Percentiles rank a stretch among this genome's conserved stretches.
Evolutionary conservation across 768 basidiomycete species (phyloP).

Genomic region (Trametes gibbosa): DNA sequence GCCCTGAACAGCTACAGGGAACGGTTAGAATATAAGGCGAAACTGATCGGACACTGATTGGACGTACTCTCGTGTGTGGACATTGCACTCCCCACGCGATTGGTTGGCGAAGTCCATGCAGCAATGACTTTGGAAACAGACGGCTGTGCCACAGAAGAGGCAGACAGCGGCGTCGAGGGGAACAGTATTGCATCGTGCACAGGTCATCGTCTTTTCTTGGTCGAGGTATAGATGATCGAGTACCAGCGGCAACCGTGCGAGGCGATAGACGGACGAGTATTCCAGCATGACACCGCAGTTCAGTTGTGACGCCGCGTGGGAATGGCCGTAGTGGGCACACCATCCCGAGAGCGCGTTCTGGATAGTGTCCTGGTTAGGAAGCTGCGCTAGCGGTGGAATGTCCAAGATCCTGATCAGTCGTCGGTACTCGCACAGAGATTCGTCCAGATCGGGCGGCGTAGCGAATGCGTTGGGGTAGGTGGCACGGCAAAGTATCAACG

Average conservation of each 20-base stretch:
- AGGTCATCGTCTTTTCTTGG: constrained; percentile 70
- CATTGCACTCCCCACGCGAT: constrained; percentile 86
- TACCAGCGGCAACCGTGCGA: constrained; percentile 75
- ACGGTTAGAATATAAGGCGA: not conserved
- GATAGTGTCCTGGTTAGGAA: constrained; percentile 82
- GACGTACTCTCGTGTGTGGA: constrained; percentile 91
- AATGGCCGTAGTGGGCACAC: constrained; percentile 86
- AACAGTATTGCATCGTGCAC: constrained; percentile 71
- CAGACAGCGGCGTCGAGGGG: constrained; percentile 90
- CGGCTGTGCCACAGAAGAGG: constrained; percentile 80
- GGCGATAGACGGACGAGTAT: constrained; percentile 78
- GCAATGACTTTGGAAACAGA: constrained; percentile 91
- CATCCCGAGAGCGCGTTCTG: constrained; percentile 87
- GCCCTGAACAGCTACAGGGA: constrained; percentile 76
- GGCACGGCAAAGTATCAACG: constrained; percentile 79
- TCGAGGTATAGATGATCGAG: constrained; percentile 83
- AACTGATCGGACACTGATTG: not conserved
- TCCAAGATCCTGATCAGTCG: constrained; percentile 73
- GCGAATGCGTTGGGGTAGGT: constrained; percentile 64
- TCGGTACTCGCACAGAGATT: constrained; percentile 67
- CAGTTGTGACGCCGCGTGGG: constrained; percentile 73
- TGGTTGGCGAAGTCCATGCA: constrained; percentile 72
- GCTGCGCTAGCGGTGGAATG: constrained; percentile 75
- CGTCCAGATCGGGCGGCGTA: constrained; percentile 41
- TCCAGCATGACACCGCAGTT: constrained; percentile 81